These are phyloP conservation scores for Silene vulgaris DNA, from an alignment of 179 eudicot species.

Conservation along the genomic window DNA sequence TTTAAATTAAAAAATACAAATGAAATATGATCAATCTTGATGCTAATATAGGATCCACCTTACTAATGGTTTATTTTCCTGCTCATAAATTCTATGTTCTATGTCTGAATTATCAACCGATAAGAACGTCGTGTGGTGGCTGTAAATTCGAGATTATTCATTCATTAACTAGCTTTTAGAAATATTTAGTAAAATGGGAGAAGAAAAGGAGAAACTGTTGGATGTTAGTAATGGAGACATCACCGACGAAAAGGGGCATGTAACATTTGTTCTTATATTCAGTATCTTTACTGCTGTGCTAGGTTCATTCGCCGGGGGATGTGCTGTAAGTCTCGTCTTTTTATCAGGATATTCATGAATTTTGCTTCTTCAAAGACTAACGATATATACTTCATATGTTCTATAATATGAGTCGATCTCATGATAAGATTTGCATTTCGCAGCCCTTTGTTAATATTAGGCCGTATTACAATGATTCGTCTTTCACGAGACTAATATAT, in stretches of 20 bases:
- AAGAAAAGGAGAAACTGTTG: neutral
- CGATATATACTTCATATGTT: no score
- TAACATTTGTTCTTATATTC: slow-evolving; percentile 28
- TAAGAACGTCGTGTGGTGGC: no score
- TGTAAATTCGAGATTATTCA: no score
- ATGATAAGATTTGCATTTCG: no score
- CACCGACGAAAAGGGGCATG: neutral
- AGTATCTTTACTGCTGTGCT: slow-evolving; percentile 35
- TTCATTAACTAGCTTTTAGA: neutral
- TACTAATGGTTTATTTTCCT: neutral
- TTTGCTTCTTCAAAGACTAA: no score
- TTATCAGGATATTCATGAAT: neutral
- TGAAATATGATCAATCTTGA: neutral
- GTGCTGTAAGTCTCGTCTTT: slow-evolving; percentile 33
- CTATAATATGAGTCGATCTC: no score
- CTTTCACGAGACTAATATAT: no score
- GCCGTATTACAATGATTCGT: no score
- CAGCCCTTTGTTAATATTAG: no score
- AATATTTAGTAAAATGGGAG: neutral
- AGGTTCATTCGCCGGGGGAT: slow-evolving; percentile 42
- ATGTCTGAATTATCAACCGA: no score
- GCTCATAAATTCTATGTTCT: neutral
- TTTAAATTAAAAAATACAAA: no score
- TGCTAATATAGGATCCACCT: neutral
- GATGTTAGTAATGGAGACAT: neutral